Base-by-base conservation (phyloP, 177 flowering plant genomes). In the Vitis hybrid region DNA sequence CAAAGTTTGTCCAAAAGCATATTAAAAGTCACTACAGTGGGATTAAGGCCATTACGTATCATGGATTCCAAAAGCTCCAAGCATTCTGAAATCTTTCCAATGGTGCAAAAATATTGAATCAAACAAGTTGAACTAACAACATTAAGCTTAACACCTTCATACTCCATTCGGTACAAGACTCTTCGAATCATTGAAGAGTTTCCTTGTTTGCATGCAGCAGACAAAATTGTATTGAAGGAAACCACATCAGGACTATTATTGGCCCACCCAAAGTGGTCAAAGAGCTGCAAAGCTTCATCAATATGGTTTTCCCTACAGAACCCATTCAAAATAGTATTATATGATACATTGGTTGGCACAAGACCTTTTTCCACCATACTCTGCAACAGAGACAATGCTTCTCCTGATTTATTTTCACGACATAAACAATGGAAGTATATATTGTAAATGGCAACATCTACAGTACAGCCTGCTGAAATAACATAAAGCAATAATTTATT, bases 251-350 rank as follows among this genome's bases (percentile, higher is more conserved):
- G 86, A 32, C 81, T 72, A 59, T 58, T 59, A 45, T 26, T 66
- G 52, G 49, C 65, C 85, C 85, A 69, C 23, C 79, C 55, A 73
- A 80, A 76, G 40, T 11, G 66, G 40, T 83, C 80, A 56, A 85
- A 80, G 30, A 85, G 80, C 73, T 78, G 66, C 73, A 80, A 70
- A 60, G 87, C 85, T 56, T 74, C 74, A 18, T 81, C 76, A 26
- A 82, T 10, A 34, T 50, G 61, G 18, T 71, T 45, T 66, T 84
- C 88, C 71, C 60, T 79, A 69, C 87, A 85, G 32, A 83, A 71
- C 4, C 87, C 87, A 65, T 77, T 77, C 70, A 88, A 64, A 72
- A 88, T 75, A 17, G 84, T 85, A 73, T 86, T 88, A 62, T 78
- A 85, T 0, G 88, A 70, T 40, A 73, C 71, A 68, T 76, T 78